Evolutionary conservation across 2,329 filamentous ascomycete genomes (phyloP).

Genomic region (Penicillium sp.): DNA sequence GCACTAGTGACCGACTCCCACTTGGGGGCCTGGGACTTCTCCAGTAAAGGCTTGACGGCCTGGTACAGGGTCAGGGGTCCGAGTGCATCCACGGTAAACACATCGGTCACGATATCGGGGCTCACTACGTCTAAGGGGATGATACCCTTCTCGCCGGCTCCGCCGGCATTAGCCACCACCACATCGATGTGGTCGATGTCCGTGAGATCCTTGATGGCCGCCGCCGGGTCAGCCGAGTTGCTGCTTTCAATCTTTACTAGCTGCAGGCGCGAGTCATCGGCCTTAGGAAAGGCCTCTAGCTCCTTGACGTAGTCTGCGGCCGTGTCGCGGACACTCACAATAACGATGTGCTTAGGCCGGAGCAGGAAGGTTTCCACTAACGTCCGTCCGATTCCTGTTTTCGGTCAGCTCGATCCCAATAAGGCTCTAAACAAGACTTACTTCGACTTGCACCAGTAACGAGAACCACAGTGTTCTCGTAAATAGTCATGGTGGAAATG

Average conservation of each 20-base stretch:
- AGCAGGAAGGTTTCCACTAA: background rate
- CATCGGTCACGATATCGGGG: background rate
- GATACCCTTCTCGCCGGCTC: background rate
- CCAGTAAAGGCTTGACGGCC: background rate
- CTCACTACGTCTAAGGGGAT: background rate
- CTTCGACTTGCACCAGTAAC: background rate
- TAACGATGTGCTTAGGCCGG: background rate
- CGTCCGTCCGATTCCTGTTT: background rate
- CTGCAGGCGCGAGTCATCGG: background rate
- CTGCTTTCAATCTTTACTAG: background rate
- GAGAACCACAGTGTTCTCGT: background rate
- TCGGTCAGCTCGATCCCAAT: background rate
- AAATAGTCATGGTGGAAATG: background rate
- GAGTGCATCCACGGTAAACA: background rate
- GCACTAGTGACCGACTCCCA: background rate
- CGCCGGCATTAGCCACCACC: background rate
- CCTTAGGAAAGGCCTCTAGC: background rate
- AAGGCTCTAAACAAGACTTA: too few relatives aligned
- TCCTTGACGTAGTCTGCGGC: background rate
- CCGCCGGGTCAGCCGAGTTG: background rate
- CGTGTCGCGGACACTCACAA: background rate
- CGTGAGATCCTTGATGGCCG: background rate
- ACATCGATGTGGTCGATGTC: background rate
- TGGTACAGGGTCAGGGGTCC: background rate
- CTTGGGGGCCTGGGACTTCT: background rate